Conservation (phyloP, 208 protist genomes). For the Acanthamoeba castellanii region DNA sequence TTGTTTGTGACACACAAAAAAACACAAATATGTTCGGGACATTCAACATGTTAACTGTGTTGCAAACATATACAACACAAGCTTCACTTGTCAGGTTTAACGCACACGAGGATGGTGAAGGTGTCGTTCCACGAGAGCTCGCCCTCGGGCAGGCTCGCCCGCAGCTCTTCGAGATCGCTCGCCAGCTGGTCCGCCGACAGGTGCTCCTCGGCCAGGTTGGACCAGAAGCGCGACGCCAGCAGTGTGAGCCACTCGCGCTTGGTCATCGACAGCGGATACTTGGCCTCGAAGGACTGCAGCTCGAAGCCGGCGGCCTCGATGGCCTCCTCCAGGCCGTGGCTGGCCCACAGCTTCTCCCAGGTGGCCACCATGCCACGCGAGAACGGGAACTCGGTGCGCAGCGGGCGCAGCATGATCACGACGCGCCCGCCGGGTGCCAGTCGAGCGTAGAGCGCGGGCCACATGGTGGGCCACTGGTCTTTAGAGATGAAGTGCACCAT, state of each 20-base stretch:
- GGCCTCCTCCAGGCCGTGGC: background rate
- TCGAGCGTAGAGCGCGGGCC: background rate
- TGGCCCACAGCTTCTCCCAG: background rate
- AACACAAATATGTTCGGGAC: too few relatives aligned
- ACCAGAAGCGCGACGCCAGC: constrained; percentile 36
- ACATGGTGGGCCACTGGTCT: constrained; percentile 6
- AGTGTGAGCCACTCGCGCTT: background rate
- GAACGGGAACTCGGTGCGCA: constrained; percentile 1
- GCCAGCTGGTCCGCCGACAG: background rate
- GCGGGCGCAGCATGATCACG: constrained; percentile 3
- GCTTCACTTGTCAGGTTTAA: background rate
- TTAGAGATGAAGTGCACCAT: constrained; percentile 7
- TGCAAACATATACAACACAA: too few relatives aligned
- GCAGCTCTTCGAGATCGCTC: background rate
- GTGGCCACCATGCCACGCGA: background rate
- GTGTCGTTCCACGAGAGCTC: background rate
- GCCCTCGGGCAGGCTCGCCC: background rate
- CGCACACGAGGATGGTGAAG: background rate
- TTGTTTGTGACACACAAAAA: too few relatives aligned
- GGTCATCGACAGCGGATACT: background rate
- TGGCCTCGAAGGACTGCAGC: background rate
- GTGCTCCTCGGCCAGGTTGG: constrained; percentile 27
- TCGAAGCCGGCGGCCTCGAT: background rate
- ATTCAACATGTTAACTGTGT: too few relatives aligned
- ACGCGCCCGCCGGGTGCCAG: background rate